Conservation (phyloP, 2,329 filamentous ascomycete species). For the Pyricularia grisea region DNA sequence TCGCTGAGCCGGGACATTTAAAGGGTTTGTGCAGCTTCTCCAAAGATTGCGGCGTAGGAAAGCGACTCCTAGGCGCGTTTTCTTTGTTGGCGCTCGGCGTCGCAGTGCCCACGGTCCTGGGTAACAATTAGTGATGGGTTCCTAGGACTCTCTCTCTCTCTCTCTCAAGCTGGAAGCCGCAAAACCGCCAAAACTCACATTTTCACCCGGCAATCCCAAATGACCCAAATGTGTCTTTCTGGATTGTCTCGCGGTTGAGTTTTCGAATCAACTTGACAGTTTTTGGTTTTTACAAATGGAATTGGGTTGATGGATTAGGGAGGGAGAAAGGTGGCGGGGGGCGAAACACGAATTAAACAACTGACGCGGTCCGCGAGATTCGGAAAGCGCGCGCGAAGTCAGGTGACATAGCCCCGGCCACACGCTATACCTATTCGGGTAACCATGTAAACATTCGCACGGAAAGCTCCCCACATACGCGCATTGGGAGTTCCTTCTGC, state of each 20-base stretch:
- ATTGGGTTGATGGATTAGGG: background rate
- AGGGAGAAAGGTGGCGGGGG: background rate
- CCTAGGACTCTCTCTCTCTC: background rate
- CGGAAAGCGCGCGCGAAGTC: slow-evolving; percentile 5
- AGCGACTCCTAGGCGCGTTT: slow-evolving; percentile 31
- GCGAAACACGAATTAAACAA: slow-evolving; percentile 3
- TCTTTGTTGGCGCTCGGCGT: slow-evolving; percentile 32
- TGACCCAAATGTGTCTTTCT: background rate
- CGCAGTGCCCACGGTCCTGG: slow-evolving; percentile 5
- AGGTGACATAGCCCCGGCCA: background rate
- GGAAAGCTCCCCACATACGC: slow-evolving; percentile 1
- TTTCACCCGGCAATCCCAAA: background rate
- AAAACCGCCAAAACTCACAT: background rate
- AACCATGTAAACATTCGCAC: slow-evolving; percentile 6
- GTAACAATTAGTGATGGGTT: background rate
- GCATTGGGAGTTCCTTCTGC: background rate
- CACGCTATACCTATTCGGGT: background rate
- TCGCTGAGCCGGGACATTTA: slow-evolving; percentile 80
- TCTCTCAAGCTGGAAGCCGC: background rate
- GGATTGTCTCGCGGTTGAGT: background rate
- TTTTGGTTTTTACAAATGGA: background rate
- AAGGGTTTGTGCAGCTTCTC: slow-evolving; percentile 77
- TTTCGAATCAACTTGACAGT: background rate
- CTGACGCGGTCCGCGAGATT: background rate
- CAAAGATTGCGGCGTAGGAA: slow-evolving; percentile 47